These are phyloP conservation scores for Prunus persica DNA, from an alignment of 306 rosid species.

Conservation along the genomic window DNA sequence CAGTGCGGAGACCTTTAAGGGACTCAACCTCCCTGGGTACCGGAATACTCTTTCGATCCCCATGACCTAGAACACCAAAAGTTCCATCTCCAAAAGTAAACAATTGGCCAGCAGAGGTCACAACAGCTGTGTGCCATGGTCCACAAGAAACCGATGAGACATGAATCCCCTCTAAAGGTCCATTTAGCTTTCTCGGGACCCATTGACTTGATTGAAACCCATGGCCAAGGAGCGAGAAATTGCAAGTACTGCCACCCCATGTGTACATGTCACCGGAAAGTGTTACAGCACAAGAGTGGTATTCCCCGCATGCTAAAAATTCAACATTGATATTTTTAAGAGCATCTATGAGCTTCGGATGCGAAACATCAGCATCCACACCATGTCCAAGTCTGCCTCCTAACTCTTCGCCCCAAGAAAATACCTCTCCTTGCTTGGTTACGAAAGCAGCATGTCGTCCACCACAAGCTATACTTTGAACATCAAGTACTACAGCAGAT, in stretches of 20 bases:
- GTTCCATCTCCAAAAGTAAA: conserved; percentile 98
- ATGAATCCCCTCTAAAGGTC: conserved; percentile 90
- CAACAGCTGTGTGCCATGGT: conserved; percentile 98
- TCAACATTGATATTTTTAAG: conserved; percentile 73
- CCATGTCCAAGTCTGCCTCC: conserved; percentile 99
- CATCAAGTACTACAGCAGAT: conserved; percentile 89
- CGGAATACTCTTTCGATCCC: conserved; percentile 68
- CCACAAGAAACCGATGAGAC: conserved; percentile 93
- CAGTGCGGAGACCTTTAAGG: conserved; percentile 94
- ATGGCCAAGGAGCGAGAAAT: conserved; percentile 79
- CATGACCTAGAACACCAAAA: conserved; percentile 96
- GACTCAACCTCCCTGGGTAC: conserved; percentile 94
- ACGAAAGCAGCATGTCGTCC: conserved; percentile 89
- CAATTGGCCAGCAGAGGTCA: conserved; percentile 89
- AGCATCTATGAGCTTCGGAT: conserved; percentile 88
- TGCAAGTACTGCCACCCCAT: conserved; percentile 86
- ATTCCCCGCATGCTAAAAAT: conserved; percentile 93
- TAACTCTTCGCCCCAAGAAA: conserved; percentile 97
- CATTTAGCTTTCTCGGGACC: conserved; percentile 86
- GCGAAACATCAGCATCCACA: conserved; percentile 79
- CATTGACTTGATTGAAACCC: conserved; percentile 87
- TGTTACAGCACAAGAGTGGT: conserved; percentile 95
- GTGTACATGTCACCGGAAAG: conserved; percentile 95
- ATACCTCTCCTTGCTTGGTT: conserved; percentile 89
- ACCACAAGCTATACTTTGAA: conserved; percentile 88